These are phyloP conservation scores for Boletus rubropictus DNA, from an alignment of 768 basidiomycete species.

Conservation along the genomic window DNA sequence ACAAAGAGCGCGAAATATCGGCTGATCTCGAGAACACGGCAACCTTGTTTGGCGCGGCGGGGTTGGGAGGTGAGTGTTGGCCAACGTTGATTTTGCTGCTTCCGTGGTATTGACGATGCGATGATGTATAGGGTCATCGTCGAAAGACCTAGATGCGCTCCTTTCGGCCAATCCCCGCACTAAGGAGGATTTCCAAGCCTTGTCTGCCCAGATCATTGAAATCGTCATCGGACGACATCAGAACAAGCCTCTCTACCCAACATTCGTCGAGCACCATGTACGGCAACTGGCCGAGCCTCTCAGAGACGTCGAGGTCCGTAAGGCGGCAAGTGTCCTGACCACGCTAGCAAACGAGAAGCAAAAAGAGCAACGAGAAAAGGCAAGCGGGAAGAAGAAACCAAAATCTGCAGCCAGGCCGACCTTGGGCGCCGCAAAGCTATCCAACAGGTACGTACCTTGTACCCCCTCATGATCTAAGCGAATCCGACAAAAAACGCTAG, in stretches of 20 bases:
- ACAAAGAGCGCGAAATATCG: slow-evolving; percentile 77
- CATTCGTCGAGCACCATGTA: slow-evolving; percentile 81
- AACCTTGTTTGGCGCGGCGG: slow-evolving; percentile 69
- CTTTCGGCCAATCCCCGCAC: slow-evolving; percentile 78
- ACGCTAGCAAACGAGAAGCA: slow-evolving; percentile 94
- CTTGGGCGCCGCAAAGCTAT: slow-evolving; percentile 65
- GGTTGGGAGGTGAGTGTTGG: slow-evolving; percentile 49
- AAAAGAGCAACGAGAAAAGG: slow-evolving; percentile 80
- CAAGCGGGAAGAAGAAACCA: slow-evolving; percentile 85
- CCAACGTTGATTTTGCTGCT: neutral
- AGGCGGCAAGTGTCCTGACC: slow-evolving; percentile 77
- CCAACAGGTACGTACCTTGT: slow-evolving; percentile 47
- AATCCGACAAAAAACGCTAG: slow-evolving; percentile 35
- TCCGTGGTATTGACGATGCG: slow-evolving; percentile 1
- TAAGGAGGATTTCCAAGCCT: slow-evolving; percentile 77
- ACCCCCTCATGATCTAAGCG: neutral
- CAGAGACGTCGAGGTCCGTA: slow-evolving; percentile 87
- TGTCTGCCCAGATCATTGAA: slow-evolving; percentile 72
- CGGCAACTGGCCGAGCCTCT: slow-evolving; percentile 71
- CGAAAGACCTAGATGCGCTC: slow-evolving; percentile 61
- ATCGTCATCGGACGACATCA: slow-evolving; percentile 74
- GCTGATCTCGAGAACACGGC: slow-evolving; percentile 84
- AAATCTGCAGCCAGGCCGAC: slow-evolving; percentile 67
- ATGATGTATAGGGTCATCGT: slow-evolving; percentile 50
- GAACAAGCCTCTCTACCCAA: slow-evolving; percentile 72